Conservation (phyloP, 1,284 basidiomycete genomes). For the Amylostereum areolatum region DNA sequence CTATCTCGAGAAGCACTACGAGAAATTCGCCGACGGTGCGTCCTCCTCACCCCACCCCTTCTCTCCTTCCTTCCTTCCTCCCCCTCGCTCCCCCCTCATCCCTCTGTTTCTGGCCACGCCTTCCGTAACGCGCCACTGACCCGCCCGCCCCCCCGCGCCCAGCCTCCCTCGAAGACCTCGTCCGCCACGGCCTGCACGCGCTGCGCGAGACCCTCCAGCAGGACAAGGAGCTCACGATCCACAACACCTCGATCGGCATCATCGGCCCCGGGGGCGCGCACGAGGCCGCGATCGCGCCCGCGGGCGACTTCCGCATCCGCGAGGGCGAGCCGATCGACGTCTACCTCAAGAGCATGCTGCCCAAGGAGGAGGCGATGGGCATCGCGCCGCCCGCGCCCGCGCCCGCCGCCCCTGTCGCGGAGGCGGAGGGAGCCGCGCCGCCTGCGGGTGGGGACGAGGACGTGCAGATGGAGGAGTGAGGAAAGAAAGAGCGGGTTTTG, state of each 20-base stretch:
- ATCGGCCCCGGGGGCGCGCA: slow-evolving; percentile 63
- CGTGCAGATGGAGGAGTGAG: slow-evolving; percentile 72
- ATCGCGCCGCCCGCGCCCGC: slow-evolving; percentile 24
- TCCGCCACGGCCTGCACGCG: slow-evolving; percentile 89
- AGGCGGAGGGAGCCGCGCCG: slow-evolving; percentile 28
- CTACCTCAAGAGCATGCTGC: slow-evolving; percentile 68
- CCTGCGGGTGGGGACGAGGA: slow-evolving; percentile 53
- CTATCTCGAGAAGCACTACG: slow-evolving; percentile 93
- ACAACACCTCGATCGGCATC: slow-evolving; percentile 93
- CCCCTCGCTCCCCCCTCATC: neutral
- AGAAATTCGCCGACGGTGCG: slow-evolving; percentile 81
- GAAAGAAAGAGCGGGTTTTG: slow-evolving; percentile 13
- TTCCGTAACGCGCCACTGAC: too few relatives aligned
- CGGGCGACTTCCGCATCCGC: slow-evolving; percentile 70
- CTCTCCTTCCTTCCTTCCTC: neutral
- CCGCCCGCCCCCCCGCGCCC: neutral
- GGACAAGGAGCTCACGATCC: slow-evolving; percentile 88
- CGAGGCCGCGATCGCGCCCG: slow-evolving; percentile 45
- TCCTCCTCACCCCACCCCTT: slow-evolving; percentile 15
- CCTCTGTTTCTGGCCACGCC: neutral
- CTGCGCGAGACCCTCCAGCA: slow-evolving; percentile 94
- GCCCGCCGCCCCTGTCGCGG: slow-evolving; percentile 31
- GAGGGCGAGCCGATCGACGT: slow-evolving; percentile 71
- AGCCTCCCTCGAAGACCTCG: slow-evolving; percentile 82
- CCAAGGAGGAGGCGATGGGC: slow-evolving; percentile 38